Evolutionary conservation across 2,329 filamentous ascomycete genomes (phyloP).

Genomic region (Ciborinia camelliae): DNA sequence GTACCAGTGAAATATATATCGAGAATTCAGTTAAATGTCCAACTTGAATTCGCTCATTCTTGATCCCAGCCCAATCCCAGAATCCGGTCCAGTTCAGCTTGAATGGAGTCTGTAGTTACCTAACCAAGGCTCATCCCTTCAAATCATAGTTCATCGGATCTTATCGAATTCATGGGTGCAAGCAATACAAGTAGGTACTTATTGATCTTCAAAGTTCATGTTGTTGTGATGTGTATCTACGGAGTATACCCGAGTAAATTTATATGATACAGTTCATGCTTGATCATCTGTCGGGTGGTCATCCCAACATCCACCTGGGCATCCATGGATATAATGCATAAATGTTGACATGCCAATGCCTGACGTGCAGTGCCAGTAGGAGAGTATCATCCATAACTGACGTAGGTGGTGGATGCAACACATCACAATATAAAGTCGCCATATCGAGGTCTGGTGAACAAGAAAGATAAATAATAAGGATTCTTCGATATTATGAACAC

Average conservation of each 20-base stretch:
- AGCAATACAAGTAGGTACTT: too few species aligned
- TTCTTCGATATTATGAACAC: not conserved
- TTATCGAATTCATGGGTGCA: not conserved
- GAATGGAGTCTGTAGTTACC: not conserved
- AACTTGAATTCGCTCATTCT: not conserved
- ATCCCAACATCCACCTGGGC: too few species aligned
- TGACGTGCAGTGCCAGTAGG: not conserved
- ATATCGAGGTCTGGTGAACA: not conserved
- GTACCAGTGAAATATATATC: not conserved
- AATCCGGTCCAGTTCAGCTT: not conserved
- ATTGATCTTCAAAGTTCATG: not conserved
- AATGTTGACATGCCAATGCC: slow-evolving; percentile 7
- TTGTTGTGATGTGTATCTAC: not conserved
- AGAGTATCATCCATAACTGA: too few species aligned
- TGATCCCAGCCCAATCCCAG: not conserved
- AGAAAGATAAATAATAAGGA: too few species aligned
- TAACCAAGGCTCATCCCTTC: not conserved
- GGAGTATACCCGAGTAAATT: not conserved
- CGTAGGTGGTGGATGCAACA: slow-evolving; percentile 6
- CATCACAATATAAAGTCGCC: not conserved
- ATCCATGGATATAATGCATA: slow-evolving; percentile 2
- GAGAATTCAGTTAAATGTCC: not conserved
- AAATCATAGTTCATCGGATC: not conserved
- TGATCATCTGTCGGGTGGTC: slow-evolving; percentile 2
- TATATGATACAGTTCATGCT: slow-evolving; percentile 13